A percentile compares a stretch with the other conserved stretches of the same genome.
These are phyloP conservation scores for Elaeis guineensis DNA, from an alignment of 176 grass and related monocot species.

Conservation along the genomic window DNA sequence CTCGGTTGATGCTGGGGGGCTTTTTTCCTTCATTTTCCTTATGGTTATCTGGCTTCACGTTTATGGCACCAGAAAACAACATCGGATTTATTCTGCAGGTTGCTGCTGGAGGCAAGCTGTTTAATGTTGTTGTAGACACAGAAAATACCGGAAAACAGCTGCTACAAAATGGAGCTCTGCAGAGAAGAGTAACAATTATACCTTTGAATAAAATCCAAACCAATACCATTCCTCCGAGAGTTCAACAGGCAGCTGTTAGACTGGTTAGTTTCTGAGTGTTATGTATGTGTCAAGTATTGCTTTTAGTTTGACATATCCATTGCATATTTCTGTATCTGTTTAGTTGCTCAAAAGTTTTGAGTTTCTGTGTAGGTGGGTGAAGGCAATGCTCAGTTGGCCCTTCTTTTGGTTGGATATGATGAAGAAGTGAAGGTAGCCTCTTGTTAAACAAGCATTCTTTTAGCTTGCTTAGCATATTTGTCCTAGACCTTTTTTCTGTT, in stretches of 20 bases:
- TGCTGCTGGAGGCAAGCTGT: slow-evolving; percentile 75
- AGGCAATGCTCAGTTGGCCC: slow-evolving; percentile 68
- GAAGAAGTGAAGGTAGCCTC: slow-evolving; percentile 66
- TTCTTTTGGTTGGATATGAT: slow-evolving; percentile 77
- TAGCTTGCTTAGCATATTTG: too few species aligned
- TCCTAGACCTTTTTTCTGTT: too few species aligned
- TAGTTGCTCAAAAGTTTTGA: neutral
- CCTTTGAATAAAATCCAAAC: slow-evolving; percentile 89
- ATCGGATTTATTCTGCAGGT: slow-evolving; percentile 48
- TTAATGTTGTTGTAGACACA: slow-evolving; percentile 87
- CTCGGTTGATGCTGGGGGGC: neutral
- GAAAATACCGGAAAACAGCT: slow-evolving; percentile 87
- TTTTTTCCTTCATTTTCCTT: slow-evolving; percentile 1
- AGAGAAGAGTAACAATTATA: slow-evolving; percentile 83
- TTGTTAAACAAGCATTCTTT: too few species aligned
- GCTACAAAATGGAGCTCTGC: slow-evolving; percentile 56
- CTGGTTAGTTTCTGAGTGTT: slow-evolving; percentile 34
- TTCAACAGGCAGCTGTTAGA: slow-evolving; percentile 63
- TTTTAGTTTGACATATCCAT: too few species aligned
- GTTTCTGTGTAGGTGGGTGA: slow-evolving; percentile 55
- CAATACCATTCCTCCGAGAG: slow-evolving; percentile 46
- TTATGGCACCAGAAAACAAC: neutral
- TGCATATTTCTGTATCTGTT: too few species aligned
- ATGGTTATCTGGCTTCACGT: slow-evolving; percentile 8
- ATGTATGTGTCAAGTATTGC: too few species aligned